Conservation (phyloP, 768 basidiomycete species). For the Panus rudis region DNA sequence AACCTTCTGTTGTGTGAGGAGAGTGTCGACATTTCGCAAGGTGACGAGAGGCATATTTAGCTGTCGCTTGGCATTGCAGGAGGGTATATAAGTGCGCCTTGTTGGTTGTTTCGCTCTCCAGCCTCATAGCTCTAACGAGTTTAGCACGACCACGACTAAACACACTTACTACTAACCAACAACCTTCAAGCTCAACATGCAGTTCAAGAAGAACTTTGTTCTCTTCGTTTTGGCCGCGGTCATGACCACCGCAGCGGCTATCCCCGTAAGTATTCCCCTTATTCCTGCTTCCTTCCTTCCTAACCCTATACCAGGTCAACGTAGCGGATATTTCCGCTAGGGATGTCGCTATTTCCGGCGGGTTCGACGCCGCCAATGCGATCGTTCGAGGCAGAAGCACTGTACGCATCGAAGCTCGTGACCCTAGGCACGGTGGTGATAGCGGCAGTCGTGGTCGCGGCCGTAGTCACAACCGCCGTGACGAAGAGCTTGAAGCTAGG, state of each 20-base stretch:
- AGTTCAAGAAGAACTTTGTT: constrained; percentile 30
- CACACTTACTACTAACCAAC: too few relatives aligned
- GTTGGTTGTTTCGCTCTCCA: too few relatives aligned
- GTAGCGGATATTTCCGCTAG: not conserved
- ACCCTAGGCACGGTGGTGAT: constrained; percentile 3
- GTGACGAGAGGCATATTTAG: too few relatives aligned
- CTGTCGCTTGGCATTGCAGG: too few relatives aligned
- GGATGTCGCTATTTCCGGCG: not conserved
- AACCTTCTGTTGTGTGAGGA: too few relatives aligned
- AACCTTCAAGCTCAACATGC: constrained; percentile 20
- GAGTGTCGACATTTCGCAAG: too few relatives aligned
- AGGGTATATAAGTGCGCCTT: too few relatives aligned
- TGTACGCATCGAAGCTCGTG: constrained; percentile 3
- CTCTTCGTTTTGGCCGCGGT: constrained; percentile 28
- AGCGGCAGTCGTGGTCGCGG: not conserved
- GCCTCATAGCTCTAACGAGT: too few relatives aligned
- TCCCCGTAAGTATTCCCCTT: constrained; percentile 19
- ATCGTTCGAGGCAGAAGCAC: constrained; percentile 4
- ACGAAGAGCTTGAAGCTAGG: constrained; percentile 4
- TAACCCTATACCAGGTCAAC: too few relatives aligned
- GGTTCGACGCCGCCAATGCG: not conserved
- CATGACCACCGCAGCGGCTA: constrained; percentile 22
- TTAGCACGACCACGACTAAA: too few relatives aligned
- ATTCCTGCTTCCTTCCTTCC: not conserved
- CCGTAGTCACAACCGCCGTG: not conserved